Percentiles rank a stretch among this genome's conserved stretches.
These are phyloP conservation scores for Auxenochlorella protothecoides DNA, from an alignment of 139 green algal species.

Conservation along the genomic window DNA sequence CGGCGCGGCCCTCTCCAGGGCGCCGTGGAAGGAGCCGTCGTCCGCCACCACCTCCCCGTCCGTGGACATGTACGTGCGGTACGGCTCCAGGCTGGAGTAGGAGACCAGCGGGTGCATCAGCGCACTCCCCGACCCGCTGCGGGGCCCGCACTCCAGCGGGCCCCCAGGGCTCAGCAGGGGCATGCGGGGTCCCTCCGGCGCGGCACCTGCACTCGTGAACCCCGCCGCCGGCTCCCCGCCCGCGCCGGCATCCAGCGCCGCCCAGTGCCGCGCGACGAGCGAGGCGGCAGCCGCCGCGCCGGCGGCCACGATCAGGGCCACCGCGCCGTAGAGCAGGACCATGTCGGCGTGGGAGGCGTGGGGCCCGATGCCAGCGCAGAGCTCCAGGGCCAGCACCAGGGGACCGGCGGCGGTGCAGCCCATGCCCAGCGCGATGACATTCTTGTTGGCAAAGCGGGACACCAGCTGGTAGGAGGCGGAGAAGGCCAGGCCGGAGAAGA, in stretches of 20 bases:
- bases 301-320: conserved; percentile 4
- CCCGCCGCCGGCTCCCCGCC: too few species aligned
- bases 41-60: conserved; percentile 6
- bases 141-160: too few species aligned
- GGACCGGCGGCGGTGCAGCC: conserved; percentile 33
- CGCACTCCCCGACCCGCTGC: too few species aligned
- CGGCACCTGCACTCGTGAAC: background rate
- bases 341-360: conserved; percentile 20
- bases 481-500: conserved; percentile 55
- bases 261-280: conserved; percentile 37
- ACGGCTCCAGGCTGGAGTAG: conserved; percentile 4
- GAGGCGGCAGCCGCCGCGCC: conserved; percentile 23
- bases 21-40: background rate
- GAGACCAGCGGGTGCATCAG: too few species aligned
- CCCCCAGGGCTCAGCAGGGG: too few species aligned
- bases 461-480: conserved; percentile 69
- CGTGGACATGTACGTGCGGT: background rate
- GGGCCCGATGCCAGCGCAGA: conserved; percentile 1
- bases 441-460: conserved; percentile 47
- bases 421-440: conserved; percentile 60
- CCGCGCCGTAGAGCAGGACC: conserved; percentile 49
- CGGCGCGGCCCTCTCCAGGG: too few species aligned
- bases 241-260: conserved; percentile 18
- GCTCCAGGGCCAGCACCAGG: conserved; percentile 52
- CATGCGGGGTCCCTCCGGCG: background rate